Base-by-base conservation (phyloP, 2,329 filamentous ascomycete species). In the Fusarium kyushuense region DNA sequence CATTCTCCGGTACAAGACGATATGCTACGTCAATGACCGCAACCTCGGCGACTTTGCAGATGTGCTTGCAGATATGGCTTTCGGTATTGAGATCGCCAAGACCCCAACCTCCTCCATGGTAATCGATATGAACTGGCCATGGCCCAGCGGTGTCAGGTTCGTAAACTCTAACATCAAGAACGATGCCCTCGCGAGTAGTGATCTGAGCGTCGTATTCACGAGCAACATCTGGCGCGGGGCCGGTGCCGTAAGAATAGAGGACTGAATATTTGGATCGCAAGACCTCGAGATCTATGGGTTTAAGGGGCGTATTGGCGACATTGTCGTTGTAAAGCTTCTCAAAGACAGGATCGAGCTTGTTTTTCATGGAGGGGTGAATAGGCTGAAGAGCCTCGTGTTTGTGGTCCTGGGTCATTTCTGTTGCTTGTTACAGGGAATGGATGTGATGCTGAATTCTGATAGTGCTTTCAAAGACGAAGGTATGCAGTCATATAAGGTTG, bases 1-100 rank as follows among this genome's bases (percentile, higher is more conserved):
- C 53, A 11, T 59, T 59, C 23, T 59, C 56, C 0, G 56, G 56
- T 1, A 59, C 53, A 7, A 59, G 56, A 0, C 56, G 56, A 41
- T 59, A 59, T 2, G 56, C 56, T 3, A 59, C 81, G 66, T 85
- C 82, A 54, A 87, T 77, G 29, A 86, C 82, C 16, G 77, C 78
- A 29, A 83, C 83, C 27, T 77, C 75, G 23, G 80, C 80, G 45
- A 79, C 76, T 29, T 77, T 75, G 72, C 80, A 83, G 25, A 85
- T 76, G 65, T 84, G 82, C 52, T 78, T 77, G 77, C 82, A 84
- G 56, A 85, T 81, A 65, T 84, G 79, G 5, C 79, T 76, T 74
- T 86, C 84, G 1, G 83, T 84, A 21, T 83, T 80, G 14, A 85
- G 75, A 60, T 84, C 83, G 2, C 84, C 84, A 2, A 85, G 77